Evolutionary conservation across 192 early-diverging fungal species (phyloP), one percentile per base, ranked within the genome.

Genomic region (Neocallimastix lanati): DNA sequence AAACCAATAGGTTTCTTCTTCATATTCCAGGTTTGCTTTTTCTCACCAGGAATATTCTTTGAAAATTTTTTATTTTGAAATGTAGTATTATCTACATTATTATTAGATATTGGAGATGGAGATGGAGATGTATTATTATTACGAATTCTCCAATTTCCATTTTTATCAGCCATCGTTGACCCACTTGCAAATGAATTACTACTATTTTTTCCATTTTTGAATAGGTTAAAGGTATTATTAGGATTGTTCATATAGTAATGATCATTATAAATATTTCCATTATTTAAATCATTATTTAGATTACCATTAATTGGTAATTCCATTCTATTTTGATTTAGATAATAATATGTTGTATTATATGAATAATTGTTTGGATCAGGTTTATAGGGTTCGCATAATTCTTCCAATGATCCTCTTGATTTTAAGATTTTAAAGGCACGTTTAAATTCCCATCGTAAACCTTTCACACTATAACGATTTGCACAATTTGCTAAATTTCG

Each of bases 401-500:
- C 81, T 14, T 88, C 86, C 28, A 92, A 76, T 4, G 82, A 83
- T 14, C 76, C 83, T 38, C 82, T 80, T 2, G 88, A 82, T 28
- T 86, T 83, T n/a, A 96, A 84, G 21, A 90, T 87, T 33, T 79
- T 81, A 50, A 92, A 85, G 9, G 91, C 93, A 13, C 96, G 88
- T 77, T 88, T 87, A 80, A 96, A 94, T 85, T 98, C 96, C 27
- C 84, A 80, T 29, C 92, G 85, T 77, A 98, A 82, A 18, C 95
- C 96, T 36, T 90, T 88, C 6, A 96, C 92, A 21, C 91, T 90
- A 1, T 87, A 85, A 29, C 86, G 88, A 84, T 97, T 95, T 4
- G 94, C 94, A 28, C 93, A 94, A 80, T 98, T 96, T 0, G 93
- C 96, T 5, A 98, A 87, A 77, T 98, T 98, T 33, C 95, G 87